phyloP scores from a whole-genome alignment of 768 basidiomycete species.

The Paxillus rubicundulus region DNA sequence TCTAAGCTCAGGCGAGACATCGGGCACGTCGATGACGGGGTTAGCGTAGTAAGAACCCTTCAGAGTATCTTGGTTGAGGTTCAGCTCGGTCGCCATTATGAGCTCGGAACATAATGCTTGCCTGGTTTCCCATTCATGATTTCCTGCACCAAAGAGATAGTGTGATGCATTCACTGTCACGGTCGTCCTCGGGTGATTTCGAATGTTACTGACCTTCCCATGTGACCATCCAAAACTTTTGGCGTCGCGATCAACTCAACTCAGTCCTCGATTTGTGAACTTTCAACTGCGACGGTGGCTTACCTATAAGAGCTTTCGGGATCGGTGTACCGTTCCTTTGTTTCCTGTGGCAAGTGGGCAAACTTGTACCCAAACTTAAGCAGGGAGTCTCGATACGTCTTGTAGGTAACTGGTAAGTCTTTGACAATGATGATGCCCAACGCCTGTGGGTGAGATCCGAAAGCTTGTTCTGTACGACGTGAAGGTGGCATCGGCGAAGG shows the following conservation, averaged over 20 bases:
- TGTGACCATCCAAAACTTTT: conserved; percentile 94
- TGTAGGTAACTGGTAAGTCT: conserved; percentile 73
- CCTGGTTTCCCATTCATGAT: conserved; percentile 94
- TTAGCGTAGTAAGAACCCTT: conserved; percentile 95
- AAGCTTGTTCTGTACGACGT: conserved; percentile 59
- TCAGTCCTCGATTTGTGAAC: too few species aligned
- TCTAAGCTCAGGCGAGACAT: conserved; percentile 55
- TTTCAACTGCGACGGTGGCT: conserved; percentile 14
- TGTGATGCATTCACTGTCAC: neutral
- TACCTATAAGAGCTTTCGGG: conserved; percentile 73
- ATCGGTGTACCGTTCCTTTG: conserved; percentile 75
- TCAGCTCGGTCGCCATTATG: conserved; percentile 1
- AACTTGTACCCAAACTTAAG: conserved; percentile 76
- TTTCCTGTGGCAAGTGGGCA: conserved; percentile 61
- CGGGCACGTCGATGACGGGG: conserved; percentile 64
- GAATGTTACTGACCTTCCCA: conserved; percentile 65
- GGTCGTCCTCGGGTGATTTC: neutral
- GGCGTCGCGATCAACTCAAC: neutral
- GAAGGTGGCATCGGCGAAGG: neutral
- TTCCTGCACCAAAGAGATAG: conserved; percentile 48
- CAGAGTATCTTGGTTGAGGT: conserved; percentile 55
- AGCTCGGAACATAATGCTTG: conserved; percentile 18
- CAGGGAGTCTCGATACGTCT: conserved; percentile 61
- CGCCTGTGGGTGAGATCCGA: conserved; percentile 73
- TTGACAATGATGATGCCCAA: conserved; percentile 80